These are phyloP conservation scores for Tirmania nivea DNA, from an alignment of 495 filamentous ascomycete genomes.

Conservation along the genomic window DNA sequence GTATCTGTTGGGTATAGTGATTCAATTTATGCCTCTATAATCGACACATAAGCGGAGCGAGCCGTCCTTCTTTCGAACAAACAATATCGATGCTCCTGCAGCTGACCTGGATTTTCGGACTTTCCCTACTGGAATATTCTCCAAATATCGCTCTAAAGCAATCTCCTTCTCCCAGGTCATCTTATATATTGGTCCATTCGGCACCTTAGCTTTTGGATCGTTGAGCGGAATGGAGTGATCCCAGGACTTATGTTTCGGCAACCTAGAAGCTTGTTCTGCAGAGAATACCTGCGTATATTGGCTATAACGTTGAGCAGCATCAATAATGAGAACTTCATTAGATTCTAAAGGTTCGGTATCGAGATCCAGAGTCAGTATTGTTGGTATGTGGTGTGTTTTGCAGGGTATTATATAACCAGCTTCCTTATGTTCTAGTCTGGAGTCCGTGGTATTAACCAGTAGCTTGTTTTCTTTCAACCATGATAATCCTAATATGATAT, in stretches of 20 bases:
- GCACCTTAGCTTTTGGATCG: neutral
- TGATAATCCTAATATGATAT: too few species aligned
- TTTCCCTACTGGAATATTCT: neutral
- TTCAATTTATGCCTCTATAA: slow-evolving; percentile 6
- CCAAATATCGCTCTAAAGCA: neutral
- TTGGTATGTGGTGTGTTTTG: too few species aligned
- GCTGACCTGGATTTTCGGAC: neutral
- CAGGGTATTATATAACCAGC: too few species aligned
- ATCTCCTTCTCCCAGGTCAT: neutral
- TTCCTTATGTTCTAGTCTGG: too few species aligned
- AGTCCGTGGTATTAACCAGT: too few species aligned
- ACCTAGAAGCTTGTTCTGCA: neutral
- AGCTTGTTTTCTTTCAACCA: too few species aligned
- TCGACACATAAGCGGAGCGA: slow-evolving; percentile 19
- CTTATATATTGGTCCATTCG: neutral
- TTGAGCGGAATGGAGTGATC: neutral
- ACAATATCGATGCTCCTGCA: slow-evolving; percentile 17
- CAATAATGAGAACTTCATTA: too few species aligned
- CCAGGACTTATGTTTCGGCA: neutral
- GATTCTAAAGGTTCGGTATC: too few species aligned
- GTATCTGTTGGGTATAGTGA: slow-evolving; percentile 6
- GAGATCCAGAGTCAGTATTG: too few species aligned
- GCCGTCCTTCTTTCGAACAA: slow-evolving; percentile 19
- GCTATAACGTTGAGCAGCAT: too few species aligned
- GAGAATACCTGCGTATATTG: too few species aligned